Evolutionary conservation across 495 filamentous ascomycete genomes (phyloP), one percentile per base, ranked within the genome.

Genomic region (Aspergillus wentii): DNA sequence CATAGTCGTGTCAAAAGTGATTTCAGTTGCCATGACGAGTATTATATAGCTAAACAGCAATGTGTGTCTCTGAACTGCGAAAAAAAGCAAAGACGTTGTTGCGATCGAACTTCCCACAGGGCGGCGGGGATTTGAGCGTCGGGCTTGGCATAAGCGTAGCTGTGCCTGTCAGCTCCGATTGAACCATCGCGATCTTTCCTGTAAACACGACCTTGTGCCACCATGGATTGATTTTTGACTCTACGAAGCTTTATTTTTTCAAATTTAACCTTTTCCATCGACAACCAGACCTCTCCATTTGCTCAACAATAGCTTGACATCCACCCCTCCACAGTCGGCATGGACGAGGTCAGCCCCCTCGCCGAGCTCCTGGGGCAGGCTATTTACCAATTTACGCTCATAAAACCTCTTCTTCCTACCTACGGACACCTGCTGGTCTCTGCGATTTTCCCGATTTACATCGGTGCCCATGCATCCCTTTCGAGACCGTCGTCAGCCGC

Each of bases 1-100:
- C 82, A 94, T 88, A 17, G 79, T 82, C 22, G 88, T 94, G 36
- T 92, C 83, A 10, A 94, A 76, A 17, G 71, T 68, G 35, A 94
- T 74, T 43, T 86, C 79, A 17, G 79, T 86, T 18, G 86, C 71
- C 86, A 91, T 92, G 17, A 35, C 62, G 44, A 41, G 42, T 20
- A 36, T 30, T 35, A 15, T 9, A 41, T n/a, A n/a, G n/a, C n/a
- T n/a, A n/a, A n/a, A n/a, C n/a, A n/a, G n/a, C n/a, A n/a, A n/a
- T n/a, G n/a, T n/a, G n/a, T n/a, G n/a, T n/a, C n/a, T n/a, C n/a
- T n/a, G n/a, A n/a, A n/a, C n/a, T n/a, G n/a, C n/a, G n/a, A n/a
- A n/a, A n/a, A n/a, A n/a, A n/a, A n/a, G n/a, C n/a, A n/a, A n/a
- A 5, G 10, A 13, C 26, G 5, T 29, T 29, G 26, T 44, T 33